These are phyloP conservation scores for Hortaea werneckii DNA, from an alignment of 2,329 filamentous ascomycete genomes.

Conservation along the genomic window DNA sequence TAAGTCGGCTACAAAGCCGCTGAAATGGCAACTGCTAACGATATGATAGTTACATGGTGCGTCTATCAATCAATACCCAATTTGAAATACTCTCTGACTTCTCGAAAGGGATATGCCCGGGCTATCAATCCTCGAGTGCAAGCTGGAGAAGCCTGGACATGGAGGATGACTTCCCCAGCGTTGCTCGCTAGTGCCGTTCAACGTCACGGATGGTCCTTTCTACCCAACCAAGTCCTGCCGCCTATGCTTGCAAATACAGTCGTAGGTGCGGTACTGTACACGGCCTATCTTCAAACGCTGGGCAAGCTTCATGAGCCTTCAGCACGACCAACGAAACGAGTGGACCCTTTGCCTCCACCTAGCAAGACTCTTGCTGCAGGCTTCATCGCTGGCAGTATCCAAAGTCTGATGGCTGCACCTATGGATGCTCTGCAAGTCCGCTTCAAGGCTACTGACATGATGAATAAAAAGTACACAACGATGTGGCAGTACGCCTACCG, in stretches of 20 bases:
- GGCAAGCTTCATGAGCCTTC: slow-evolving; percentile 57
- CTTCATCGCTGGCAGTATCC: slow-evolving; percentile 56
- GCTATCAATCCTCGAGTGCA: slow-evolving; percentile 50
- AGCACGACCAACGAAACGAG: slow-evolving; percentile 48
- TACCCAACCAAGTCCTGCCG: slow-evolving; percentile 67
- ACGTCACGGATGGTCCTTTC: slow-evolving; percentile 62
- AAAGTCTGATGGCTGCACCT: slow-evolving; percentile 63
- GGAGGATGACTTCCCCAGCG: slow-evolving; percentile 58
- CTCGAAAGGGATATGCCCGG: slow-evolving; percentile 46
- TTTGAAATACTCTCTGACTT: background rate
- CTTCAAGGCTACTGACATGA: slow-evolving; percentile 54
- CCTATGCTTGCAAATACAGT: slow-evolving; percentile 64
- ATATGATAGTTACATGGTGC: slow-evolving; percentile 6
- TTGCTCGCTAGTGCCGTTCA: slow-evolving; percentile 57
- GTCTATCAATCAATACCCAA: background rate
- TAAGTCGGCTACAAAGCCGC: slow-evolving; percentile 40
- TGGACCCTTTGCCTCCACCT: slow-evolving; percentile 59
- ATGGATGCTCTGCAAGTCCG: slow-evolving; percentile 66
- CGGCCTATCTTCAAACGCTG: slow-evolving; percentile 62
- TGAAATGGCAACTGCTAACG: background rate
- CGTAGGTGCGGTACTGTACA: slow-evolving; percentile 66
- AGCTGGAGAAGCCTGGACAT: slow-evolving; percentile 44
- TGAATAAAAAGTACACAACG: slow-evolving; percentile 51
- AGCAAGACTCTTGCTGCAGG: slow-evolving; percentile 59
- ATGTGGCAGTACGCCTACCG: slow-evolving; percentile 61